Evolutionary conservation across 108 stramenopile genomes (phyloP), one percentile per base, ranked within the genome.

Genomic region (Discostella stelligeroides): DNA sequence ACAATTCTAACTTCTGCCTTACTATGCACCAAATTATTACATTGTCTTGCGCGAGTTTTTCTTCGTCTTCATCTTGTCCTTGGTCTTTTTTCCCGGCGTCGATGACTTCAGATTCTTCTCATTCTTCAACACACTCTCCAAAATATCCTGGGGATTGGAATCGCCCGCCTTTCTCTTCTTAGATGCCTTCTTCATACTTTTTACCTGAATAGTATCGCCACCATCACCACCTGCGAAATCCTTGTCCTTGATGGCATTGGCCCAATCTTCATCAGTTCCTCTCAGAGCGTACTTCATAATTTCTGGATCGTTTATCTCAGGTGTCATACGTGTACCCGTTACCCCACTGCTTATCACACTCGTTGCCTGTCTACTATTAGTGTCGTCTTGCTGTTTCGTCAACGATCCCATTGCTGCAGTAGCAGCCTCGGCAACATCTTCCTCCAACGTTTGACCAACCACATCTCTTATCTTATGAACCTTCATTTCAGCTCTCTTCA

Each of bases 201-300:
- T 72, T 1, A 79, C 72, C 55, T 79, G 78, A 27, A 79, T 51
- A 13, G 70, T 79, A 48, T 40, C 18, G 21, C 57, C 28, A 48
- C 48, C 64, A 11, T 39, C 70, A 25, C 51, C 70, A 29, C 60
- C 56, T 27, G 56, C 61, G 20, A 29, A 48, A 27, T 27, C 40
- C 61, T 85, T 88, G 7, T 82, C 88, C 43, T 87, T 75, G 21
- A 95, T 64, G 17, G 89, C 92, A 42, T 86, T 75, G 28, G 80
- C 75, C 94, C 94, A 95, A 56, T 92, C 87, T 23, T 91, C 84
- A 49, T 91, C 88, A 1, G 84, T 84, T 25, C 94, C 94, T 64
- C 88, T 92, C 54, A 95, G 71, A 5, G 86, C 83, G 65, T 90
- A 95, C 60, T 88, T 87, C 90, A 92, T 91, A 34, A 92, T 74